Evolutionary conservation across 768 basidiomycete genomes (phyloP), one percentile per base, ranked within the genome.

Genomic region (Amanita pallidorosea): DNA sequence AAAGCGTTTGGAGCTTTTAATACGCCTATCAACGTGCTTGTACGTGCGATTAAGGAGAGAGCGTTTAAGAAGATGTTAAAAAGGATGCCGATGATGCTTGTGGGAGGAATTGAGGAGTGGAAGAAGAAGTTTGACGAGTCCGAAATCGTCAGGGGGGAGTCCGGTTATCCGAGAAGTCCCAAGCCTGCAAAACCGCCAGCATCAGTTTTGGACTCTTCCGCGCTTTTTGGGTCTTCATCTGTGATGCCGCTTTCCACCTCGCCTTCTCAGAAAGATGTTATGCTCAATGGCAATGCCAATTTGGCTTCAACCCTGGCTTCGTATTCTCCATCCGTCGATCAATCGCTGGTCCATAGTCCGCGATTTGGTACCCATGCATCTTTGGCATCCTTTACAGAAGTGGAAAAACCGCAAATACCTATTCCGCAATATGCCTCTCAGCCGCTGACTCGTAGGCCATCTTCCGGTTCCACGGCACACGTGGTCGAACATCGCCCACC

Each of bases 71-170:
- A 83, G 61, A 70, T 83, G 52, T 66, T 90, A 17, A 81, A 80
- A 56, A 71, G 86, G 40, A 77, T 79, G 57, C 94, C 95, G 1
- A 79, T 92, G 65, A 66, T 96, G 55, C 77, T 98, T 22, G 71
- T 84, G 4, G 95, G 94, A 3, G 95, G 95, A 1, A 69, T 90
- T 43, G 76, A 83, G 44, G 88, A 82, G 3, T 98, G 93, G 92
- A 80, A 75, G 59, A 68, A 62, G 45, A 75, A 77, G 42, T 64
- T 85, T 44, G 74, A 78, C 1, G 72, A 71, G 15, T 45, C 58
- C 47, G 56, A 63, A 57, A 52, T 65, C 40, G 52, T 62, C 6
- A 59, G 54, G 53, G 62, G 58, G 34, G 41, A 51, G 22, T 34
- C 41, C 7, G 38, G 35, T 18, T 18, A 31, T 12, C 42, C 50